Base-by-base conservation (phyloP, 306 rosid species). In the Gastrolobium villosum region DNA sequence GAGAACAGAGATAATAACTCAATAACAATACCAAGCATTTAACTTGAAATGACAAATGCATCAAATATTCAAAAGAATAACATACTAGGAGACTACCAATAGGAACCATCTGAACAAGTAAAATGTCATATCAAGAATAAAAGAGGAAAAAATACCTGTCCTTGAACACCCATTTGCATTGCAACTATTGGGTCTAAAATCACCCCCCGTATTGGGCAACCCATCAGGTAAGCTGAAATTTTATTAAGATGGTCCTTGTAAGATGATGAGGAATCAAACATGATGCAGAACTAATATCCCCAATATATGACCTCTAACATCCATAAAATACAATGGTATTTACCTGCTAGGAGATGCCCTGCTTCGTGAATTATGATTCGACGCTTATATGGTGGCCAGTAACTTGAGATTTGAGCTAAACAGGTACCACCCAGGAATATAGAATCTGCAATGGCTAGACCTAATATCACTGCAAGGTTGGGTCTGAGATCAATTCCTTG, bases 121-220 rank as follows among this genome's bases (percentile, higher is more conserved):
- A 53, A 45, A 53, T 63, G 9, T 11, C 61, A 41, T 15, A 73
- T 78, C 28, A 69, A 69, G 66, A 61, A 85, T 4, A 79, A 52
- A 70, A 70, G 64, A 73, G 9, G 54, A 45, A 53, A 32, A 70
- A 34, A 65, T 89, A 94, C 98, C 98, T 95, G 98, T 54, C 98
- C 99, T 85, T 92, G 99, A 81, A 95, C 89, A 56, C 99, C 99
- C 97, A 89, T 89, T 86, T 95, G 98, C 91, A 95, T 79, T 14
- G 99, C 99, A 83, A 92, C 90, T 67, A 95, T 91, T 48, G 99
- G 98, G 69, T 95, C 97, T 82, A 92, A 76, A 86, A 95, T 88
- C 80, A 95, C 98, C 77, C 99, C 99, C 20, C 98, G 94, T 67
- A 95, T 88, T 48, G 99, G 96, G 80, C 99, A 92, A 59, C 99